Base-by-base conservation (phyloP, 2,329 filamentous ascomycete species). In the Fusarium keratoplasticum region DNA sequence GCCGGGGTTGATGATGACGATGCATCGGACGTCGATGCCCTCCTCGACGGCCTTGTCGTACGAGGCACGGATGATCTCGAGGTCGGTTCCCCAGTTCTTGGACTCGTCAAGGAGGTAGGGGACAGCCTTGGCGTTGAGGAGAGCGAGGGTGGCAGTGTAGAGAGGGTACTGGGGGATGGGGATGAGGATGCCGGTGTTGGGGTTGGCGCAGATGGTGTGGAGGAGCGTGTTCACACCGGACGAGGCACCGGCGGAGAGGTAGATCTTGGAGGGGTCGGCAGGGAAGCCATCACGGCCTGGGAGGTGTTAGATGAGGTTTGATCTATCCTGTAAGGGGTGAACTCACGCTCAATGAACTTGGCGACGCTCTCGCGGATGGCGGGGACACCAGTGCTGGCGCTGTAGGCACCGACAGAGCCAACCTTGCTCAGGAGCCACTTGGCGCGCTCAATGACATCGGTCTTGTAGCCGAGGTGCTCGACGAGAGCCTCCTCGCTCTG, bases 81-180 rank as follows among this genome's bases (percentile, higher is more conserved):
- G 85, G 80, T 97, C 93, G 57, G 96, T 98, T 71, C 94, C 94
- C 96, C 96, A 99, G 73, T 90, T 89, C 78, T 92, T 90, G 75
- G 90, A 86, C 86, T 99, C 96, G 77, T 98, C 94, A 59, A 99
- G 91, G 84, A 95, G 93, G 87, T 99, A 99, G 40, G 96, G 96
- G 31, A 99, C 96, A 80, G 93, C 94, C 66, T 89, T 91, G 62
- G 96, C 94, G 83, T 98, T 90, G 70, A 98, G 89, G 55, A 99
- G 86, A 61, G 95, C 88, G 72, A 99, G 90, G 1, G 95, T 96
- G 29, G 96, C 96, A 10, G 96, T 98, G 87, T 99, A 99, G 58
- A 99, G 92, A 27, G 96, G 96, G 84, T 99, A 99, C 84, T 99
- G 96, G 8, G 96, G 96, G 77, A 99, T 98, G 27, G 96, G 96